Evolutionary conservation across 139 green algal genomes (phyloP).

Genomic region (Volvox africanus): DNA sequence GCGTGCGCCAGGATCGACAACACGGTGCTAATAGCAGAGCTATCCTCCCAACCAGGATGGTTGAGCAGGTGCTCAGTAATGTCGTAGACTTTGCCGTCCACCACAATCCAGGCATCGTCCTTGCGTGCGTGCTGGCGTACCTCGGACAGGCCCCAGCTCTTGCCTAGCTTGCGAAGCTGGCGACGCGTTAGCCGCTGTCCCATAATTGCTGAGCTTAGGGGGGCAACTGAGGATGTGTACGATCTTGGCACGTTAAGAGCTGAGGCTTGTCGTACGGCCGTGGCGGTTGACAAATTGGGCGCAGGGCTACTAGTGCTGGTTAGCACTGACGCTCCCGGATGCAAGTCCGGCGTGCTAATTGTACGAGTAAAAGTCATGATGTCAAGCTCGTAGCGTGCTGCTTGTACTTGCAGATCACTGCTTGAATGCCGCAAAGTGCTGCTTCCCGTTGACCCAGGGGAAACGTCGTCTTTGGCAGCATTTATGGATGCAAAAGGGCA

Average conservation of each 20-base stretch:
- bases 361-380: neutral
- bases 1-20: slow-evolving; percentile 56
- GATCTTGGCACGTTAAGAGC: too few species aligned
- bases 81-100: slow-evolving; percentile 61
- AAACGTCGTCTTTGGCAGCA: neutral
- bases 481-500: neutral
- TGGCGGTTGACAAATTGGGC: neutral
- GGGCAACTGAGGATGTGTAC: too few species aligned
- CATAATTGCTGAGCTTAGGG: neutral
- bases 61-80: slow-evolving; percentile 60
- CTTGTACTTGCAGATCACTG: neutral
- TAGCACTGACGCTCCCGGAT: neutral
- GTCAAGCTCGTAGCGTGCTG: neutral
- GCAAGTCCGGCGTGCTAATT: neutral
- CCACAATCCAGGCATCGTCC: slow-evolving; percentile 57
- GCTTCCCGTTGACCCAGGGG: neutral
- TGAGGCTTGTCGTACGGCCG: too few species aligned
- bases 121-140: slow-evolving; percentile 41
- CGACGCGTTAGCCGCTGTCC: slow-evolving; percentile 1
- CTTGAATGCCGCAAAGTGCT: neutral
- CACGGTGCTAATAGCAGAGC: slow-evolving; percentile 36
- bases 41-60: slow-evolving; percentile 51
- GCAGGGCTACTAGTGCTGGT: neutral
- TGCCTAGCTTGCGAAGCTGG: slow-evolving; percentile 18
- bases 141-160: slow-evolving; percentile 13